Conservation (phyloP, 345 rosid species). For the Trapa incisa region DNA sequence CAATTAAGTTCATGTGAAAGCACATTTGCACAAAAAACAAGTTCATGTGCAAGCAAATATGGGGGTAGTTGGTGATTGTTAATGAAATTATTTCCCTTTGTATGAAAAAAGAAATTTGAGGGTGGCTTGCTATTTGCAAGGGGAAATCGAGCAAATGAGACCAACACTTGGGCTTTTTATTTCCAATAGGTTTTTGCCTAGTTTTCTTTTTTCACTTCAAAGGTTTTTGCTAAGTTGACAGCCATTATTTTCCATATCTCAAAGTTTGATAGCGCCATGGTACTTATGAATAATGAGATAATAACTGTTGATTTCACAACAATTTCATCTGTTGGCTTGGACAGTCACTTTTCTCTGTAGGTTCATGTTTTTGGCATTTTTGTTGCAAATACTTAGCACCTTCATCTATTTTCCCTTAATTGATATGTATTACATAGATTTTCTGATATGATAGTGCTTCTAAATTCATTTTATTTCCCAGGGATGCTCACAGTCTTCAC, state of each 20-base stretch:
- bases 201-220: not conserved
- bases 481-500: conserved; percentile 95
- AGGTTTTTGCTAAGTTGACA: not conserved
- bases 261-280: not conserved
- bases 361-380: not conserved
- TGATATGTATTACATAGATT: not conserved
- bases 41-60: too few species aligned
- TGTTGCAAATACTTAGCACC: not conserved
- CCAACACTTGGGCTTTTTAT: not conserved
- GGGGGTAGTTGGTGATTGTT: too few species aligned
- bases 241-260: not conserved
- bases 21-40: too few species aligned
- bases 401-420: not conserved
- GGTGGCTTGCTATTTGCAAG: too few species aligned
- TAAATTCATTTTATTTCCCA: conserved; percentile 21
- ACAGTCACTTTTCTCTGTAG: not conserved
- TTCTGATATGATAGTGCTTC: not conserved
- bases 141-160: not conserved
- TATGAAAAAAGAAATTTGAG: too few species aligned
- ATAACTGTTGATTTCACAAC: not conserved
- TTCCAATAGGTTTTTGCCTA: not conserved
- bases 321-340: not conserved
- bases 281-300: not conserved
- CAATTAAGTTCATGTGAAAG: too few species aligned
- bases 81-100: too few species aligned